Conservation (phyloP, 306 rosid species). For the Hippophae rhamnoides region DNA sequence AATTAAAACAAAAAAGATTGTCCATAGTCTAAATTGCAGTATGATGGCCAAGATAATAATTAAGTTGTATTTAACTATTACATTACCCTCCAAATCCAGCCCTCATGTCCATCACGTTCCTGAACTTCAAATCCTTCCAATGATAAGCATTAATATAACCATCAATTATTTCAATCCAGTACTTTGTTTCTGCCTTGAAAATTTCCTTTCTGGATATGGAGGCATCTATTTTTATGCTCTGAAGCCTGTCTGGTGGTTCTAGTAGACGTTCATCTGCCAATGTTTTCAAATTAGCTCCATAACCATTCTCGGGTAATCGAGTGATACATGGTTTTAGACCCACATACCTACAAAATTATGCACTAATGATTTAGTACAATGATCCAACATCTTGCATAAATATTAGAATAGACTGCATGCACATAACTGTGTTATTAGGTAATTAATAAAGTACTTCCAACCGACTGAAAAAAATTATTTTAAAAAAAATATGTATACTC, state of each 20-base stretch:
- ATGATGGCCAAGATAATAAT: not conserved
- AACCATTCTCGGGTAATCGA: constrained; percentile 50
- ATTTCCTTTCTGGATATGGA: constrained; percentile 69
- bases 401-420: too few relatives aligned
- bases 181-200: constrained; percentile 65
- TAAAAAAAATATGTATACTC: too few relatives aligned
- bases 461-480: too few relatives aligned
- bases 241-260: constrained; percentile 71
- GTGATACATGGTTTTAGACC: constrained; percentile 62
- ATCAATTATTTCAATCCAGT: constrained; percentile 67
- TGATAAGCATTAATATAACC: constrained; percentile 52
- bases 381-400: not conserved
- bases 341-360: constrained; percentile 44
- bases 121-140: constrained; percentile 47
- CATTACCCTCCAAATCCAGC: constrained; percentile 97
- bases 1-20: constrained; percentile 5
- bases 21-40: not conserved
- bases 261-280: constrained; percentile 66
- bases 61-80: constrained; percentile 15
- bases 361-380: not conserved
- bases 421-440: too few relatives aligned
- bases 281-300: constrained; percentile 51
- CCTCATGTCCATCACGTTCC: constrained; percentile 82
- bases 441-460: too few relatives aligned
- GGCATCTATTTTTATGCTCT: constrained; percentile 65